phyloP scores from a whole-genome alignment of 108 stramenopile species.

The Schizochytrium sp. region DNA sequence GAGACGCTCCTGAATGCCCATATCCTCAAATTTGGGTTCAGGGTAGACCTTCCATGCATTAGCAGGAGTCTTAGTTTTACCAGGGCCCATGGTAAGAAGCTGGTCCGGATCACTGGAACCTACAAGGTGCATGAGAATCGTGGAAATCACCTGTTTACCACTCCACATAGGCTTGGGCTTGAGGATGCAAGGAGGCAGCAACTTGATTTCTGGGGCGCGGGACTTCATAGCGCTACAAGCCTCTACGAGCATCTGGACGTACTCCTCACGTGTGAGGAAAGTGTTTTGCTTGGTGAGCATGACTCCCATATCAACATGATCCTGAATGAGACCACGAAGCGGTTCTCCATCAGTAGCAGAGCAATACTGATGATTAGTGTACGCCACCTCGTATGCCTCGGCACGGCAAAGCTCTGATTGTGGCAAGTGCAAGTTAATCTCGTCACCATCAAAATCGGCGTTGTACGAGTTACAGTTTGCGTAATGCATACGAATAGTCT shows the following conservation, averaged over 20 bases:
- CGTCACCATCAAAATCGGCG: conserved; percentile 99
- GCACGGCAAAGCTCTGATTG: conserved; percentile 95
- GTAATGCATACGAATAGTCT: conserved; percentile 98
- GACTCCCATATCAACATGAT: conserved; percentile 96
- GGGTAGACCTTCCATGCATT: conserved; percentile 48
- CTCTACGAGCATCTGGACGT: conserved; percentile 93
- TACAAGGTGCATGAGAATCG: conserved; percentile 65
- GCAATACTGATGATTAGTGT: conserved; percentile 89
- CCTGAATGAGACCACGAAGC: conserved; percentile 97
- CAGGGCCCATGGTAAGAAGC: conserved; percentile 75
- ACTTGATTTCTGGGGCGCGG: conserved; percentile 81
- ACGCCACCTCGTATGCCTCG: conserved; percentile 91
- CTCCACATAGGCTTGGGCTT: conserved; percentile 94
- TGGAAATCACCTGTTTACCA: conserved; percentile 94
- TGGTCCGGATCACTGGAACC: conserved; percentile 19
- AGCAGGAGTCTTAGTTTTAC: conserved; percentile 92
- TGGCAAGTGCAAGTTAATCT: conserved; percentile 99
- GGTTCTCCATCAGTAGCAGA: conserved; percentile 98
- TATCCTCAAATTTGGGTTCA: conserved; percentile 18
- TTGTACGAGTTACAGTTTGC: conserved; percentile 99
- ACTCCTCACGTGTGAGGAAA: conserved; percentile 90
- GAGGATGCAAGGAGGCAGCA: conserved; percentile 92
- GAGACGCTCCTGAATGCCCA: neutral
- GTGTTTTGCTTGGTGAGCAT: conserved; percentile 92
- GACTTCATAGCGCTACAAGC: conserved; percentile 60